A percentile compares a stretch with the other conserved stretches of the same genome.
Conservation (phyloP, 2,329 filamentous ascomycete genomes). For the Aspergillus pseudoviridinutans region DNA sequence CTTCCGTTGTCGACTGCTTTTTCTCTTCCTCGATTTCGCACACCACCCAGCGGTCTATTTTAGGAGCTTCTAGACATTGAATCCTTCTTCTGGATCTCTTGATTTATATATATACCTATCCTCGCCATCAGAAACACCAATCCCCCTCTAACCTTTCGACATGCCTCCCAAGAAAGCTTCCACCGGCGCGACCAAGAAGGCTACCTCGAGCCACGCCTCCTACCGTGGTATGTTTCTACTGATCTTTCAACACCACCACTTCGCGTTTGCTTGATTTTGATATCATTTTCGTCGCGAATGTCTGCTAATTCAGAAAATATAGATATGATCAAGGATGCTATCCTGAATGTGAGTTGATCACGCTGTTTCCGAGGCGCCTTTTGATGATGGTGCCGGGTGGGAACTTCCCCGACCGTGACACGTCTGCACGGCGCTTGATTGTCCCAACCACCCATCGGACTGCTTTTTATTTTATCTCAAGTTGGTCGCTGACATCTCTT, state of each 20-base stretch:
- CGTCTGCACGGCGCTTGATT: conserved; percentile 22
- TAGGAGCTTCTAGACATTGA: conserved; percentile 10
- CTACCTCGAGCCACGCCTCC: conserved; percentile 55
- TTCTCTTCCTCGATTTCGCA: conserved; percentile 20
- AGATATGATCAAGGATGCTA: conserved; percentile 73
- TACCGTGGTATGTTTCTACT: conserved; percentile 60
- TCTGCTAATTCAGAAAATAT: conserved; percentile 49
- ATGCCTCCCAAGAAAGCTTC: conserved; percentile 66
- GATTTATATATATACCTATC: conserved; percentile 11
- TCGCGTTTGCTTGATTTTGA: conserved; percentile 41
- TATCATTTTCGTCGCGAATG: conserved; percentile 48
- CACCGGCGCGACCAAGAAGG: conserved; percentile 56
- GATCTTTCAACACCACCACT: conserved; percentile 41
- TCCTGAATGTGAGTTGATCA: conserved; percentile 63
- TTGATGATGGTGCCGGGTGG: conserved; percentile 33
- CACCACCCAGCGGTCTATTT: conserved; percentile 14
- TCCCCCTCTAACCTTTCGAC: conserved; percentile 25
- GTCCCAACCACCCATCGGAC: conserved; percentile 21
- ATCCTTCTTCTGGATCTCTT: conserved; percentile 4
- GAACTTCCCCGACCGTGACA: conserved; percentile 35
- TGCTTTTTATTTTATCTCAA: conserved; percentile 19
- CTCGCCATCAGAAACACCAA: conserved; percentile 3
- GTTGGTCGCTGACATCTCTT: conserved; percentile 47
- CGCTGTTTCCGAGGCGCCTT: conserved; percentile 45
- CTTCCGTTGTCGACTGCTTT: conserved; percentile 35